Percentiles rank a stretch among this genome's conserved stretches.
phyloP scores from a whole-genome alignment of 805 yeast genomes.

The Ogataea wickerhamii region DNA sequence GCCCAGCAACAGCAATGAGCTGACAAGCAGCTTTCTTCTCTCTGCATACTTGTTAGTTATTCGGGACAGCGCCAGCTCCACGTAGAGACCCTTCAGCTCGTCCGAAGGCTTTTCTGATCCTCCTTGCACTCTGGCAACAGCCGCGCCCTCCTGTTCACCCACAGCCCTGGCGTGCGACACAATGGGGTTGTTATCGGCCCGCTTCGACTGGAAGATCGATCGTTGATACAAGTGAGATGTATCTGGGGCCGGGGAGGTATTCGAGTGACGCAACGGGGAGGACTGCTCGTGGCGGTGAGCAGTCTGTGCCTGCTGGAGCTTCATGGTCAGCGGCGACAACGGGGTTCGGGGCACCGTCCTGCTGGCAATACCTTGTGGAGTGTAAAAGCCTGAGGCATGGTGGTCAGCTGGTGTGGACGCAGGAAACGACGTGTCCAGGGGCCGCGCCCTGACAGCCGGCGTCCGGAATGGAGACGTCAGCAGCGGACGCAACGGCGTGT shows the following conservation, averaged over 20 bases:
- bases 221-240: conserved; percentile 17
- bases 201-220: conserved; percentile 22
- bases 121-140: not conserved
- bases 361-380: not conserved
- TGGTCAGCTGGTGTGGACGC: not conserved
- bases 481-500: conserved; percentile 32
- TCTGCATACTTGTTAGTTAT: conserved; percentile 41
- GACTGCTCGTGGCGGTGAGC: not conserved
- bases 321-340: not conserved
- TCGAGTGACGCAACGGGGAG: not conserved
- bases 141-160: not conserved
- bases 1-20: conserved; percentile 28
- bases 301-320: not conserved
- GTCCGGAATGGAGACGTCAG: conserved; percentile 33
- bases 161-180: not conserved
- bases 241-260: not conserved
- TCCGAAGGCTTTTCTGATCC: conserved; percentile 3
- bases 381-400: not conserved
- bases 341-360: not conserved
- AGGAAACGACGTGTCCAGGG: not conserved
- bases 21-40: conserved; percentile 31
- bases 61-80: conserved; percentile 41
- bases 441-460: conserved; percentile 1
- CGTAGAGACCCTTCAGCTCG: conserved; percentile 35
- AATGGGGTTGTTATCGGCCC: conserved; percentile 9